Evolutionary conservation across 768 basidiomycete species (phyloP).

Genomic region (Imleria badia): DNA sequence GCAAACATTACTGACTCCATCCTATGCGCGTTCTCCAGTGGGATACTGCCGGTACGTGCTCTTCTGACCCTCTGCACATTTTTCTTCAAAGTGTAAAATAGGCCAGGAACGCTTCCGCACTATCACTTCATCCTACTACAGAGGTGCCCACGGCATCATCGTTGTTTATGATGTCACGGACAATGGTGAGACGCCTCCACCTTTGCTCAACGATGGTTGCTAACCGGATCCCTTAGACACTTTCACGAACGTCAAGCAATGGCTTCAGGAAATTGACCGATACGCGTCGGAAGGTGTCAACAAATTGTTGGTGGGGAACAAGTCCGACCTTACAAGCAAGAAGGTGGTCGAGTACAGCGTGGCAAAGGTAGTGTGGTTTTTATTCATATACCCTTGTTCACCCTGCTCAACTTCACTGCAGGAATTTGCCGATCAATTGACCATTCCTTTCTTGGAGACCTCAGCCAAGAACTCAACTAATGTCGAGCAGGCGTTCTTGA

Average conservation of each 20-base stretch:
- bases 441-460: conserved; percentile 95
- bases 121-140: conserved; percentile 99
- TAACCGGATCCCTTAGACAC: conserved; percentile 59
- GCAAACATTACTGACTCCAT: conserved; percentile 12
- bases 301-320: conserved; percentile 98
- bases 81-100: conserved; percentile 29
- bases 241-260: conserved; percentile 93
- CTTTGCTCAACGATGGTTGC: not conserved
- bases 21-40: conserved; percentile 48
- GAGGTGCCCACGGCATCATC: conserved; percentile 97
- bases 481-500: conserved; percentile 99
- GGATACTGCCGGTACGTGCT: conserved; percentile 86
- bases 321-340: conserved; percentile 97
- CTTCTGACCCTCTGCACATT: not conserved
- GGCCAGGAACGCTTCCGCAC: conserved; percentile 99
- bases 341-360: conserved; percentile 90
- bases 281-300: conserved; percentile 99
- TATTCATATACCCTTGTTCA: not conserved
- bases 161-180: conserved; percentile 99
- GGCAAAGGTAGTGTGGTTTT: conserved; percentile 61
- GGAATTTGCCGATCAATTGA: conserved; percentile 95
- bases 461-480: conserved; percentile 99
- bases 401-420: conserved; percentile 31
- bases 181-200: conserved; percentile 53
- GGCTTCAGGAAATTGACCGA: conserved; percentile 90